phyloP scores from a whole-genome alignment of 2,329 filamentous ascomycete species.

The Rasamsonia emersonii region DNA sequence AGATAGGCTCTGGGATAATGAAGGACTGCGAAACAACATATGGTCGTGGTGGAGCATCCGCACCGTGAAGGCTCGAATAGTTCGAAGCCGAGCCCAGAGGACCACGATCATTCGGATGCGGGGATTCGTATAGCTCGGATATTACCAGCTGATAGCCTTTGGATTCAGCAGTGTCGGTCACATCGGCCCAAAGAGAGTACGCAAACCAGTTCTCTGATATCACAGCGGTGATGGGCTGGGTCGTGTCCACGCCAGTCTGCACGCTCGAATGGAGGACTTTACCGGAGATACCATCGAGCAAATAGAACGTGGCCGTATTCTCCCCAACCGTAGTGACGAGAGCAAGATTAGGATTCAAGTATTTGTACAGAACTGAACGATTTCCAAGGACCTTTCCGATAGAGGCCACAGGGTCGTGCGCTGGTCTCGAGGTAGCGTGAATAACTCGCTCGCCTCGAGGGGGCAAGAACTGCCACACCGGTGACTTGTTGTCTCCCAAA shows the following conservation, averaged over 20 bases:
- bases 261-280: constrained; percentile 63
- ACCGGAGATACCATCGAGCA: constrained; percentile 81
- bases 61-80: constrained; percentile 67
- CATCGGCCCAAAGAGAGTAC: constrained; percentile 65
- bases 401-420: constrained; percentile 82
- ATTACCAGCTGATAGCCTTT: constrained; percentile 82
- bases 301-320: constrained; percentile 59
- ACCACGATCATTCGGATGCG: constrained; percentile 74
- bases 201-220: constrained; percentile 93
- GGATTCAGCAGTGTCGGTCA: constrained; percentile 41
- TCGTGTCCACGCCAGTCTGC: constrained; percentile 65
- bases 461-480: constrained; percentile 66
- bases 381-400: constrained; percentile 91
- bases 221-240: constrained; percentile 64
- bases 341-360: constrained; percentile 78
- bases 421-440: constrained; percentile 57
- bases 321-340: constrained; percentile 64
- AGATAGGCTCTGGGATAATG: constrained; percentile 70
- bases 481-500: constrained; percentile 28
- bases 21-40: constrained; percentile 73
- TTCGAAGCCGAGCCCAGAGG: constrained; percentile 61
- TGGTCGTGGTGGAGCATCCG: constrained; percentile 55
- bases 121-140: constrained; percentile 84
- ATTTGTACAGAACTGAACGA: constrained; percentile 93
- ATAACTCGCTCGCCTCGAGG: constrained; percentile 59